Evolutionary conservation across 1,139 yeast species (phyloP).

Genomic region (Debaryomyces psychrophilus): DNA sequence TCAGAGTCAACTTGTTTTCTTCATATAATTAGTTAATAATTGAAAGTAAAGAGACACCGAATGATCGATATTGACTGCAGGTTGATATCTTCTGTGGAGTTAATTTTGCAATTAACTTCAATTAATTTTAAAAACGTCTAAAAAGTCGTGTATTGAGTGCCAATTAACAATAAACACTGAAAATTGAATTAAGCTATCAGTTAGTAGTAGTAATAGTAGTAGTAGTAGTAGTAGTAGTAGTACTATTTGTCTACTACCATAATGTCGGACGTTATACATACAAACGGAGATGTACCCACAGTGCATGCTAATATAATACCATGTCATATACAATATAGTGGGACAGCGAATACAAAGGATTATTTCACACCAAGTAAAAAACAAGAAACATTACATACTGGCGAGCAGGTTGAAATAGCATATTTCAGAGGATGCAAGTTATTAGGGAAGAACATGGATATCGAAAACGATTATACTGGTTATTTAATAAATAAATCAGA

Average conservation of each 20-base stretch:
- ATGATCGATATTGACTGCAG: not conserved
- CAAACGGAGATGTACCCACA: conserved; percentile 13
- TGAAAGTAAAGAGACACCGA: not conserved
- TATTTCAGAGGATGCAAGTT: conserved; percentile 46
- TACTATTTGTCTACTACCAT: not conserved
- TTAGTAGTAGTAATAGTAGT: too few relatives aligned
- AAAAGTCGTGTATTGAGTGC: conserved; percentile 2
- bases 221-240: too few relatives aligned
- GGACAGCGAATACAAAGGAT: conserved; percentile 40
- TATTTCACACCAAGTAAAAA: conserved; percentile 42
- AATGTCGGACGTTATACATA: conserved; percentile 19
- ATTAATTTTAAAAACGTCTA: not conserved
- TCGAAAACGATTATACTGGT: conserved; percentile 29
- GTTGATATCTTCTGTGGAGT: not conserved
- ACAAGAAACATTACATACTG: conserved; percentile 18
- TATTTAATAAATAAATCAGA: conserved; percentile 37
- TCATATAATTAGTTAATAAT: not conserved
- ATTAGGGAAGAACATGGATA: conserved; percentile 31
- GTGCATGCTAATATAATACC: conserved; percentile 41
- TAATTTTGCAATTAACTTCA: not conserved
- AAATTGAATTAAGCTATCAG: conserved; percentile 2
- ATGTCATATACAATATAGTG: conserved; percentile 41
- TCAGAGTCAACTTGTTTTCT: not conserved
- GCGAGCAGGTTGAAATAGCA: conserved; percentile 26
- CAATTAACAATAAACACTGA: not conserved